These are phyloP conservation scores for Bruguiera parviflora DNA, from an alignment of 345 rosid genomes.

Conservation along the genomic window DNA sequence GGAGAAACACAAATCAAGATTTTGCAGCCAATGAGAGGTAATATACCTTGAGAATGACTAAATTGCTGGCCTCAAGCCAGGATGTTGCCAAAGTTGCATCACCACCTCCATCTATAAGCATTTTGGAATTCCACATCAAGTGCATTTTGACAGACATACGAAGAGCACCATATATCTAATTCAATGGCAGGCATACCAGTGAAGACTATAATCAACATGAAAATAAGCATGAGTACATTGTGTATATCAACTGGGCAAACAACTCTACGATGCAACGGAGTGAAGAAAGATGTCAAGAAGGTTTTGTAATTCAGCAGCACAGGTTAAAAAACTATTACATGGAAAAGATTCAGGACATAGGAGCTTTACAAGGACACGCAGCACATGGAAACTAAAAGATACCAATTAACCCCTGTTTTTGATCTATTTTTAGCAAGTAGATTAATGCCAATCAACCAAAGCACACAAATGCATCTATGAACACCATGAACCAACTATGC, in stretches of 20 bases:
- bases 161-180: conserved; percentile 65
- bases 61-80: conserved; percentile 63
- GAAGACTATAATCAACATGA: conserved; percentile 5
- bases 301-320: not conserved
- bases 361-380: not conserved
- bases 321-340: not conserved
- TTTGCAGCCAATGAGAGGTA: not conserved
- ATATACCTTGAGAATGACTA: conserved; percentile 61
- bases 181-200: conserved; percentile 5
- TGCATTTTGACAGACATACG: conserved; percentile 65
- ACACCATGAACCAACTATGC: too few relatives aligned
- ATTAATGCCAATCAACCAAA: too few relatives aligned
- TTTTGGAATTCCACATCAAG: conserved; percentile 73
- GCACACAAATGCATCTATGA: too few relatives aligned
- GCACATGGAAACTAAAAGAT: not conserved
- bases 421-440: too few relatives aligned
- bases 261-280: not conserved
- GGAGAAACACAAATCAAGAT: conserved; percentile 13
- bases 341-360: not conserved
- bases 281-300: conserved; percentile 1
- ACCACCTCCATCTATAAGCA: conserved; percentile 58
- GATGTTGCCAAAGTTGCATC: conserved; percentile 59
- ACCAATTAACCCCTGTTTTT: not conserved
- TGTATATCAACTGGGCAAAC: not conserved
- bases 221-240: conserved; percentile 5